Conservation (phyloP, 352 stramenopile genomes). For the Phytophthora citrophthora region DNA sequence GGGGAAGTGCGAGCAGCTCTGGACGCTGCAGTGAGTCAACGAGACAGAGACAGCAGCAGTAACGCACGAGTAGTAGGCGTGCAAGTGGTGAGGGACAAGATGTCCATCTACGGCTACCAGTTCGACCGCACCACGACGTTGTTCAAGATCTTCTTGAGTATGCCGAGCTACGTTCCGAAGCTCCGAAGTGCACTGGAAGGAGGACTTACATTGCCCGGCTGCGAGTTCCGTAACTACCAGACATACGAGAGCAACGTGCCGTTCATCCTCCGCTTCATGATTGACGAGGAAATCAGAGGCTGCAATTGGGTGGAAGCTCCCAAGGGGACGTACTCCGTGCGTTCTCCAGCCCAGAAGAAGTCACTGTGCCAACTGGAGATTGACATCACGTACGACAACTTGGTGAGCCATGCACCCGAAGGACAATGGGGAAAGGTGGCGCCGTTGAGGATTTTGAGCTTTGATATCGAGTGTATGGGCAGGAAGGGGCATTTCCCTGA, state of each 20-base stretch:
- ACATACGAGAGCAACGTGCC: conserved; percentile 99
- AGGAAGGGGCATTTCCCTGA: conserved; percentile 96
- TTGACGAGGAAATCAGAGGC: conserved; percentile 97
- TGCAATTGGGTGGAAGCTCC: conserved; percentile 98
- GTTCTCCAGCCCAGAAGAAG: conserved; percentile 68
- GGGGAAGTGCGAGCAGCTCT: conserved; percentile 75
- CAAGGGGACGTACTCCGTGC: conserved; percentile 91
- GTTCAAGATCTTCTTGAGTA: conserved; percentile 94
- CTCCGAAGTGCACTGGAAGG: conserved; percentile 91
- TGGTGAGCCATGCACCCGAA: conserved; percentile 93
- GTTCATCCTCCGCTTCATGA: conserved; percentile 99
- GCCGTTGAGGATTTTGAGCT: conserved; percentile 97
- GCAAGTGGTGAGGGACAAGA: conserved; percentile 77
- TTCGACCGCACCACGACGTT: conserved; percentile 74
- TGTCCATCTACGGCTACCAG: conserved; percentile 90
- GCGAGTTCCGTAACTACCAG: conserved; percentile 76
- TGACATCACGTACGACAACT: conserved; percentile 97
- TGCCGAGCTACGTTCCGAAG: conserved; percentile 96
- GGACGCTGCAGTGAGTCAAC: conserved; percentile 58
- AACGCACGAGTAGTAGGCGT: conserved; percentile 66
- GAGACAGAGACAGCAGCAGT: conserved; percentile 58
- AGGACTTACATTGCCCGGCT: conserved; percentile 76
- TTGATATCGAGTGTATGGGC: conserved; percentile 99
- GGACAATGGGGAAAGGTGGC: conserved; percentile 97
- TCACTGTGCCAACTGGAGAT: conserved; percentile 96